Evolutionary conservation across 768 basidiomycete genomes (phyloP), one percentile per base, ranked within the genome.

Genomic region (Psilocybe cubensis): DNA sequence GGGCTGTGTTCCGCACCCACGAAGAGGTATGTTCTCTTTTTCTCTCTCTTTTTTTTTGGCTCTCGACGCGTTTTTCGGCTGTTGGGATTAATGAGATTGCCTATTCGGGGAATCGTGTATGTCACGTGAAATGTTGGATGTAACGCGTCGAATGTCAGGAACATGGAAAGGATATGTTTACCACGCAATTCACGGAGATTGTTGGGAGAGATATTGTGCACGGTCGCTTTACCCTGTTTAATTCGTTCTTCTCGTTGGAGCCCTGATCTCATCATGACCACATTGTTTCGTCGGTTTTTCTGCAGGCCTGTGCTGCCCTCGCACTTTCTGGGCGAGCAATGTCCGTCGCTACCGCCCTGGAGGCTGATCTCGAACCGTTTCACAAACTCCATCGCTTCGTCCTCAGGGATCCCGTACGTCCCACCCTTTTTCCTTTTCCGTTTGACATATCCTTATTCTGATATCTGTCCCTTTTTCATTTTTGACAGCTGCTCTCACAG

Each of bases 301-400:
- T 52, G 29, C 71, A 89, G 86, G 88, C 87, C 29, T 73, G 75
- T 51, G 72, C 76, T 55, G 81, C 82, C 44, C 83, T 88, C 55
- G 74, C 79, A 31, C 76, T 86, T 56, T 77, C 82, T 35, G 72
- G 73, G 38, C 72, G 78, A 49, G 69, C 75, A 61, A 74, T 87
- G 63, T 74, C 78, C 25, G 74, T 82, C 35, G 70, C 79, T 12
- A 76, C 86, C 42, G 88, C 86, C 29, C 80, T 87, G 46, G 86
- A 88, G 67, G 70, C 70, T 52, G 86, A 89, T 64, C 76, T 89
- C 35, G 82, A 87, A 64, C 85, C 86, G 8, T 78, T 86, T 55
- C 72, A 79, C 52, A 86, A 84, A 54, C 74, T 89, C 57, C 72
- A 74, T 63, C 79, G 79, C 48, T 69, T 87, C 51, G 50, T 60